phyloP scores from a whole-genome alignment of 352 stramenopile genomes.

The Phytophthora capsici region DNA sequence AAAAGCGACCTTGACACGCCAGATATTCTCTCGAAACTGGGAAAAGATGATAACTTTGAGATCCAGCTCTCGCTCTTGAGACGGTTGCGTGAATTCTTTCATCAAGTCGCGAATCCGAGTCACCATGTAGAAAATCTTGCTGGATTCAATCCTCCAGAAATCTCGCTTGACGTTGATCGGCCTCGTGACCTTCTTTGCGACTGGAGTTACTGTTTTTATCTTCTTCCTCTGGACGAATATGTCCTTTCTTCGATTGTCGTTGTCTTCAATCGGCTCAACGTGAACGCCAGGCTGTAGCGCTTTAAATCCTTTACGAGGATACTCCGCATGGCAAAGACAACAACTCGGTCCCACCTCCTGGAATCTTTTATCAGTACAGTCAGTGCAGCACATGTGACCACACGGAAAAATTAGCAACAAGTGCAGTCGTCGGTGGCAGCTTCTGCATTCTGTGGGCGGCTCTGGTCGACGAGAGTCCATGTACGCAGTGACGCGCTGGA shows the following conservation, averaged over 20 bases:
- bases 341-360: slow-evolving; percentile 48
- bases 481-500: slow-evolving; percentile 40
- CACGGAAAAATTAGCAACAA: slow-evolving; percentile 91
- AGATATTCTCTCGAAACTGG: slow-evolving; percentile 74
- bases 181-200: slow-evolving; percentile 3
- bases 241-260: slow-evolving; percentile 16
- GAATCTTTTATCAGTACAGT: slow-evolving; percentile 84
- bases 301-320: slow-evolving; percentile 88
- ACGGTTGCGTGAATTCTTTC: slow-evolving; percentile 35
- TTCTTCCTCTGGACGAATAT: not conserved
- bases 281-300: slow-evolving; percentile 66
- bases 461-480: slow-evolving; percentile 47
- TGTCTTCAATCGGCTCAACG: slow-evolving; percentile 15
- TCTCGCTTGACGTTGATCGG: slow-evolving; percentile 34
- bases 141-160: slow-evolving; percentile 36
- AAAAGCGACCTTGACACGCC: slow-evolving; percentile 62
- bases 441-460: slow-evolving; percentile 59
- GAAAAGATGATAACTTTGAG: slow-evolving; percentile 83
- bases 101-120: slow-evolving; percentile 55
- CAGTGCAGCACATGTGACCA: slow-evolving; percentile 89
- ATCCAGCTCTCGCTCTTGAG: slow-evolving; percentile 7
- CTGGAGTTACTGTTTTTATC: slow-evolving; percentile 4
- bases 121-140: slow-evolving; percentile 71
- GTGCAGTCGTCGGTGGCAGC: slow-evolving; percentile 76
- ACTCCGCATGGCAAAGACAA: slow-evolving; percentile 44